Evolutionary conservation across 2,329 filamentous ascomycete genomes (phyloP), one percentile per base, ranked within the genome.

Genomic region (Phialophora tarda): DNA sequence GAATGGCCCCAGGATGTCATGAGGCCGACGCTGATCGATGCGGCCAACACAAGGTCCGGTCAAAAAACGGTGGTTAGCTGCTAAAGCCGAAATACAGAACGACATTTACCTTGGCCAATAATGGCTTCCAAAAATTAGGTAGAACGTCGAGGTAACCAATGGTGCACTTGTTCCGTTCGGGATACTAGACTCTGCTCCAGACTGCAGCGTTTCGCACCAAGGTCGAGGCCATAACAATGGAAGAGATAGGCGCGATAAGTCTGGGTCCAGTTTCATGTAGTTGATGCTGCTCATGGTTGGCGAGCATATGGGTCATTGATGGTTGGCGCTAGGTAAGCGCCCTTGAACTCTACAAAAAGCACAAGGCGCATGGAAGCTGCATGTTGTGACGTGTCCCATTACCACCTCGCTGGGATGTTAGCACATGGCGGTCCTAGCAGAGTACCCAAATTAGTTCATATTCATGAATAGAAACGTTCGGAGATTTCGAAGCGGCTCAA

Each of bases 351-450:
- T 28, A 51, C 8, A 26, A 51, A 51, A 51, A 51, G 48, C 56
- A 44, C 21, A 28, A 59, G 38, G 56, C 38, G 56, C 38, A 8
- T 44, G 56, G 7, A 28, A 47, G 56, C 32, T n/a, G 38, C 56
- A 17, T 44, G 38, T 17, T n/a, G 21, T 44, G 48, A 28, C 23
- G 10, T 17, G 48, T 26, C 17, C 12, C 23, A 8, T n/a, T 44
- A 48, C 57, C 41, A 24, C 38, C 56, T 30, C 24, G 10, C 23
- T 26, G 38, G 23, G 38, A 32, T n/a, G 14, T 6, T 32, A 30
- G 23, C 38, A 50, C 55, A 41, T 57, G 32, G 32, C 10, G 21
- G 23, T 5, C 23, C 21, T 26, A 51, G 23, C 10, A 59, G 7
- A n/a, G 41, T n/a, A 14, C 38, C 56, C 34, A 58, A 47, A 26